These are phyloP conservation scores for Schwanniomyces polymorphus DNA, from an alignment of 805 yeast genomes.

Conservation along the genomic window DNA sequence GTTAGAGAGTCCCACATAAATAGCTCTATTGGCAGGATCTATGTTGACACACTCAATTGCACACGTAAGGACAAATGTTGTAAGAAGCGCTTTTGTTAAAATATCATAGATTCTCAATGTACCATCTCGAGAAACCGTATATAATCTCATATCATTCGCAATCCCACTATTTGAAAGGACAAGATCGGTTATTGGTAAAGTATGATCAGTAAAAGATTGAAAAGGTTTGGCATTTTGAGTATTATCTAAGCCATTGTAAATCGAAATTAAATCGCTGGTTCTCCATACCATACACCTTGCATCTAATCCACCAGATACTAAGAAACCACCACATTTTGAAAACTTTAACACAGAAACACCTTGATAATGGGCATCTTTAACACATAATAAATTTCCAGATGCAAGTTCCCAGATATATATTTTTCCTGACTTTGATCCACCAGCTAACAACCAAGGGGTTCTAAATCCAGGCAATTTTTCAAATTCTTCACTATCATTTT, in stretches of 20 bases:
- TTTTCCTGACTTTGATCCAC: constrained; percentile 74
- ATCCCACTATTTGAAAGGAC: constrained; percentile 49
- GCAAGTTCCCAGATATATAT: constrained; percentile 82
- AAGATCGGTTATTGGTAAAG: constrained; percentile 53
- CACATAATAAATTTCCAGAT: constrained; percentile 73
- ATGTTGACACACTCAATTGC: constrained; percentile 57
- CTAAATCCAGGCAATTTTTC: constrained; percentile 40
- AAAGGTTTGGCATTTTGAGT: constrained; percentile 52
- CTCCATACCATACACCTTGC: constrained; percentile 78
- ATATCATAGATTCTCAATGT: constrained; percentile 74
- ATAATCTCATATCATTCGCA: constrained; percentile 59
- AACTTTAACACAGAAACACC: constrained; percentile 59
- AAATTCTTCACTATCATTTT: constrained; percentile 1
- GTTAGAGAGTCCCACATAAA: constrained; percentile 66
- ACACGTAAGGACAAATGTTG: constrained; percentile 69
- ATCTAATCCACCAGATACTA: constrained; percentile 80
- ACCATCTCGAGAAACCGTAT: constrained; percentile 70
- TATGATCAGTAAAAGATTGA: constrained; percentile 60
- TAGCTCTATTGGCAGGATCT: constrained; percentile 78
- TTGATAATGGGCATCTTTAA: constrained; percentile 84
- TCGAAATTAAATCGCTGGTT: constrained; percentile 54
- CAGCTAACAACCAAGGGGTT: constrained; percentile 67
- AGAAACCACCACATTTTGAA: constrained; percentile 57
- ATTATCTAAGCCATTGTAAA: constrained; percentile 23
- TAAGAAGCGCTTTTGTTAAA: constrained; percentile 42